Percentiles rank a stretch among this genome's conserved stretches.
Conservation (phyloP, 441 rosid genomes). For the Gossypium aridum region DNA sequence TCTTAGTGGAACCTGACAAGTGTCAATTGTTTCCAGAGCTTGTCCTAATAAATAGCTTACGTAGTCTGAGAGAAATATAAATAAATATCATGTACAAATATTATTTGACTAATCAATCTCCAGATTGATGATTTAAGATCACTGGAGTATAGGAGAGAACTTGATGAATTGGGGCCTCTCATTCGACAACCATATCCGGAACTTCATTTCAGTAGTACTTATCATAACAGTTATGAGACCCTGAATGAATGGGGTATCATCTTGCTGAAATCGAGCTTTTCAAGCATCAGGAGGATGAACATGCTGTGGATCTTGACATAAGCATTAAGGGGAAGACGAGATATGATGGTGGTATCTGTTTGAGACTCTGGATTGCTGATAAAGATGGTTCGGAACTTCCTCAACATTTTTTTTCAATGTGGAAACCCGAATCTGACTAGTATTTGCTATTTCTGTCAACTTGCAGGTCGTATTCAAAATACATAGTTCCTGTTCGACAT, state of each 20-base stretch:
- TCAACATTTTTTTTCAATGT: background rate
- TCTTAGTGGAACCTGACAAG: too few relatives aligned
- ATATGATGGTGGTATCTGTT: constrained; percentile 54
- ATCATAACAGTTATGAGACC: constrained; percentile 18
- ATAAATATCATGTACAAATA: too few relatives aligned
- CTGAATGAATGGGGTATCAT: constrained; percentile 40
- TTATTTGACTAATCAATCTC: constrained; percentile 17
- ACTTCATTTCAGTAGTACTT: constrained; percentile 27
- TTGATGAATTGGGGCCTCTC: constrained; percentile 35
- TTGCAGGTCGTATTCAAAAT: constrained; percentile 60
- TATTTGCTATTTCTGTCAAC: background rate
- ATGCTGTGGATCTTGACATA: constrained; percentile 42
- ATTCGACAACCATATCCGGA: constrained; percentile 48
- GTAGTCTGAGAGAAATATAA: too few relatives aligned
- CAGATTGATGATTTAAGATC: constrained; percentile 44
- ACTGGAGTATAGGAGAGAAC: constrained; percentile 32
- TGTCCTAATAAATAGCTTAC: too few relatives aligned
- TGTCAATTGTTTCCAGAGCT: too few relatives aligned
- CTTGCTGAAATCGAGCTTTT: constrained; percentile 51
- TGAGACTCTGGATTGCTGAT: constrained; percentile 61
- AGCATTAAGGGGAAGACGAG: constrained; percentile 68
- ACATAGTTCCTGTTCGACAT: constrained; percentile 77
- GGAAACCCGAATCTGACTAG: background rate
- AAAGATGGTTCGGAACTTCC: constrained; percentile 59
- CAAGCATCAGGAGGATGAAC: constrained; percentile 54